These are phyloP conservation scores for Rhizophagus sp. DNA, from an alignment of 192 early-diverging fungal genomes.

Conservation along the genomic window DNA sequence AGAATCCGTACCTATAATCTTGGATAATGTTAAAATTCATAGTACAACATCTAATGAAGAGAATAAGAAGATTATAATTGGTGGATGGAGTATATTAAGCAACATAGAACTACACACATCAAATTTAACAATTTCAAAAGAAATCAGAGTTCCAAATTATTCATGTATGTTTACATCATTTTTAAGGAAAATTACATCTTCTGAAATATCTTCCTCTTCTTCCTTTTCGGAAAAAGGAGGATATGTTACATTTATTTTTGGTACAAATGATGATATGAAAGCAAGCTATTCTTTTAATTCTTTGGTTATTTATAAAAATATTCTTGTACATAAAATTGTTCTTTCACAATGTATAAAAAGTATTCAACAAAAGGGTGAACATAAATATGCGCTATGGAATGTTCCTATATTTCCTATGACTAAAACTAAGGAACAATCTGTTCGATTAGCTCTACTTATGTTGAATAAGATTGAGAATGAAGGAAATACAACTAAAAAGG, in stretches of 20 bases:
- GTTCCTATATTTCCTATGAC: slow-evolving; percentile 10
- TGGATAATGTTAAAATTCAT: slow-evolving; percentile 9
- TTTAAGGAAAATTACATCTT: not conserved
- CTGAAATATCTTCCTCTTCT: not conserved
- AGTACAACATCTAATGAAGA: not conserved
- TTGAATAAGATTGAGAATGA: not conserved
- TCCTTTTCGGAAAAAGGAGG: not conserved
- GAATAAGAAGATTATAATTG: not conserved
- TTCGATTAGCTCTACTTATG: not conserved
- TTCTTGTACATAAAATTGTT: not conserved
- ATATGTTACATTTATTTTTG: slow-evolving; percentile 44
- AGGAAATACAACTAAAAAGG: not conserved
- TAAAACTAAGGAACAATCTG: slow-evolving; percentile 1
- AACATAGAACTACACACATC: not conserved
- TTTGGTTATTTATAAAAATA: slow-evolving; percentile 3
- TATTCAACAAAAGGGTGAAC: not conserved
- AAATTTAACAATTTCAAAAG: not conserved
- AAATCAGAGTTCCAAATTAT: slow-evolving; percentile 24
- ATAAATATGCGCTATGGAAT: slow-evolving; percentile 2
- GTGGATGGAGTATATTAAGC: not conserved
- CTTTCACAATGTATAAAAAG: not conserved
- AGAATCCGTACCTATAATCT: not conserved
- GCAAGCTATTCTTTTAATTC: not conserved
- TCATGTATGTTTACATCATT: slow-evolving; percentile 41
- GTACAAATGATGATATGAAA: slow-evolving; percentile 44